A percentile compares a stretch with the other conserved stretches of the same genome.
Conservation (phyloP, 73 alveolate species). For the Halteria grandinella region DNA sequence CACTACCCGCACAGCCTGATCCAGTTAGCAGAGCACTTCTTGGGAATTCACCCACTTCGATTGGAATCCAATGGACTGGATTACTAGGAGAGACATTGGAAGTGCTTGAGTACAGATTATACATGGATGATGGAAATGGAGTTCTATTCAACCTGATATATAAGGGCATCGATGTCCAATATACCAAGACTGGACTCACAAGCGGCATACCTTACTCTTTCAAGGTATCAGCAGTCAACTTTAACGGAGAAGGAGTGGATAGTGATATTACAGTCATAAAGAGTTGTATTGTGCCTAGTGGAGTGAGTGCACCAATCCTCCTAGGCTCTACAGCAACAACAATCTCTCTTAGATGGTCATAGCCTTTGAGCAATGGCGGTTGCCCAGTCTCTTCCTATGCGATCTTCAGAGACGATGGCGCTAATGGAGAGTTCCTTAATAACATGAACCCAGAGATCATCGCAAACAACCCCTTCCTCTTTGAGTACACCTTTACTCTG, state of each 20-base stretch:
- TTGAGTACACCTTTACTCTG: constrained; percentile 43
- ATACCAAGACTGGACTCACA: constrained; percentile 9
- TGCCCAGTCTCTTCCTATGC: constrained; percentile 65
- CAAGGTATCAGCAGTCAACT: constrained; percentile 67
- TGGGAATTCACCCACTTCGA: constrained; percentile 20
- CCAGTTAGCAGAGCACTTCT: constrained; percentile 16
- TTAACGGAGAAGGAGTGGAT: constrained; percentile 67
- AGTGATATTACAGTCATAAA: background rate
- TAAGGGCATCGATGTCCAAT: background rate
- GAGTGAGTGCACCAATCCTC: constrained; percentile 49
- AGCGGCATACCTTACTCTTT: constrained; percentile 50
- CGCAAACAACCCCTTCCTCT: constrained; percentile 43
- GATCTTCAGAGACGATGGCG: constrained; percentile 68
- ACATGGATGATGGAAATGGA: constrained; percentile 65
- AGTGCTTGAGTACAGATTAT: constrained; percentile 40
- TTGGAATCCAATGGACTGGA: constrained; percentile 43
- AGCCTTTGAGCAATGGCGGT: constrained; percentile 64
- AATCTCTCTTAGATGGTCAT: constrained; percentile 56
- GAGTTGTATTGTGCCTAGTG: constrained; percentile 71
- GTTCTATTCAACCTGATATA: background rate
- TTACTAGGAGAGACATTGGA: constrained; percentile 23
- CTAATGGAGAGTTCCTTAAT: constrained; percentile 1
- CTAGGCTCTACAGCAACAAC: constrained; percentile 43
- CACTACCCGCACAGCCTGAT: constrained; percentile 58
- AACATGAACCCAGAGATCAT: constrained; percentile 29